phyloP scores from a whole-genome alignment of 2,329 filamentous ascomycete species.

The Paracoccidioides brasiliensis region DNA sequence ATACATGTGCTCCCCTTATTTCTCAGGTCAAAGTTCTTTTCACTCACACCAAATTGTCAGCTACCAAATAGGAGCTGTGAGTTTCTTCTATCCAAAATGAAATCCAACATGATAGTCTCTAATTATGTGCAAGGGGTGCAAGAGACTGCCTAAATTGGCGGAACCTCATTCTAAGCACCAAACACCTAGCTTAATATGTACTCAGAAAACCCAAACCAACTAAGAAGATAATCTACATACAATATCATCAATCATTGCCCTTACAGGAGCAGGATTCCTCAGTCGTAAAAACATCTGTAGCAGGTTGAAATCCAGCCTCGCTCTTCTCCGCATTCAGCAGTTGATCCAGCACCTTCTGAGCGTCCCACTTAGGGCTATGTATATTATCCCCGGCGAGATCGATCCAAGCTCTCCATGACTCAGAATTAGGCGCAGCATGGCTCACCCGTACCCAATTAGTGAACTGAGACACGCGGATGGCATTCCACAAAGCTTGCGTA shows the following conservation, averaged over 20 bases:
- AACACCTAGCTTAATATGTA: neutral
- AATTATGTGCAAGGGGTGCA: neutral
- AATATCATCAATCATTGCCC: neutral
- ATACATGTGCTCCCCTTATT: neutral
- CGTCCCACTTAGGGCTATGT: slow-evolving; percentile 7
- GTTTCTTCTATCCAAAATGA: neutral
- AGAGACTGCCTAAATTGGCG: neutral
- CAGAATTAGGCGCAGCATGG: slow-evolving; percentile 40
- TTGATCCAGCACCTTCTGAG: slow-evolving; percentile 1
- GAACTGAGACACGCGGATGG: slow-evolving; percentile 41
- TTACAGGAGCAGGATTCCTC: neutral
- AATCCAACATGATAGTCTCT: neutral
- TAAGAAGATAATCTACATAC: neutral
- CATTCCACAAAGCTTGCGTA: slow-evolving; percentile 47
- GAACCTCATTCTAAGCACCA: neutral
- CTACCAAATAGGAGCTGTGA: neutral
- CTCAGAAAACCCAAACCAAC: neutral
- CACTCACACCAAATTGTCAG: neutral
- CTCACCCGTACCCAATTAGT: slow-evolving; percentile 42
- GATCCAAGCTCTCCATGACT: slow-evolving; percentile 44
- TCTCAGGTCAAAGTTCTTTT: neutral
- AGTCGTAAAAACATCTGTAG: neutral
- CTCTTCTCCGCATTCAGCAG: slow-evolving; percentile 1
- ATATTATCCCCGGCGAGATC: slow-evolving; percentile 13
- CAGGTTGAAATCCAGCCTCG: slow-evolving; percentile 2